phyloP scores from a whole-genome alignment of 1,284 basidiomycete species.

The Peniophora sp. region DNA sequence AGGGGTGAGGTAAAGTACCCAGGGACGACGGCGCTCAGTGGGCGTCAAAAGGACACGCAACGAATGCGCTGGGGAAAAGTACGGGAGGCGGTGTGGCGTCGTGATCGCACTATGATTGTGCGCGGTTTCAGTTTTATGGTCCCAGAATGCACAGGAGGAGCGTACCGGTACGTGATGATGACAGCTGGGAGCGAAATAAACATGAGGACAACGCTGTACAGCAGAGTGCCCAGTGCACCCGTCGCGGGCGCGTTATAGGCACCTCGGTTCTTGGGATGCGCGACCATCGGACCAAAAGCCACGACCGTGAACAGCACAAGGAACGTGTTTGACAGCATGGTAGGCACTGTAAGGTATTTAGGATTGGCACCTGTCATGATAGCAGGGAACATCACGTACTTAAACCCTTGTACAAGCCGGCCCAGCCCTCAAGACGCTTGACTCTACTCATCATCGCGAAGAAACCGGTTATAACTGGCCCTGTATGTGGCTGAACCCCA shows the following conservation, averaged over 20 bases:
- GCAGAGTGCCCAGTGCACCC: constrained; percentile 54
- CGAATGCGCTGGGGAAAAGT: constrained; percentile 51
- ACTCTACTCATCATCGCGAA: constrained; percentile 70
- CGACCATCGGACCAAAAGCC: constrained; percentile 38
- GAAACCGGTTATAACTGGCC: constrained; percentile 54
- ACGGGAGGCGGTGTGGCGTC: constrained; percentile 77
- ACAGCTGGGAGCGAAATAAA: constrained; percentile 75
- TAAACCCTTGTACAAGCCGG: constrained; percentile 79
- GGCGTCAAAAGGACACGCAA: constrained; percentile 73
- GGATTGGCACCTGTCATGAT: neutral
- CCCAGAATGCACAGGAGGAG: neutral
- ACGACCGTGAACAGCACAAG: constrained; percentile 50
- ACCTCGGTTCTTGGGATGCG: constrained; percentile 49
- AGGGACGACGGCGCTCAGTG: constrained; percentile 74
- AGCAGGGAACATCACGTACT: constrained; percentile 41
- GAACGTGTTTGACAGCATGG: constrained; percentile 51
- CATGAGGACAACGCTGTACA: constrained; percentile 60
- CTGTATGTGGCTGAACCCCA: constrained; percentile 67
- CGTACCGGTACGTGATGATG: constrained; percentile 74
- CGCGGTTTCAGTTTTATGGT: constrained; percentile 5
- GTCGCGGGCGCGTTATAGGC: constrained; percentile 66
- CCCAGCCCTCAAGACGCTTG: constrained; percentile 73
- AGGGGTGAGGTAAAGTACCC: constrained; percentile 78
- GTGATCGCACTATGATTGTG: constrained; percentile 60
- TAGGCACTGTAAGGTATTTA: constrained; percentile 50